These are phyloP conservation scores for Juglanconis sp. DNA, from an alignment of 2,329 filamentous ascomycete genomes.

Conservation along the genomic window DNA sequence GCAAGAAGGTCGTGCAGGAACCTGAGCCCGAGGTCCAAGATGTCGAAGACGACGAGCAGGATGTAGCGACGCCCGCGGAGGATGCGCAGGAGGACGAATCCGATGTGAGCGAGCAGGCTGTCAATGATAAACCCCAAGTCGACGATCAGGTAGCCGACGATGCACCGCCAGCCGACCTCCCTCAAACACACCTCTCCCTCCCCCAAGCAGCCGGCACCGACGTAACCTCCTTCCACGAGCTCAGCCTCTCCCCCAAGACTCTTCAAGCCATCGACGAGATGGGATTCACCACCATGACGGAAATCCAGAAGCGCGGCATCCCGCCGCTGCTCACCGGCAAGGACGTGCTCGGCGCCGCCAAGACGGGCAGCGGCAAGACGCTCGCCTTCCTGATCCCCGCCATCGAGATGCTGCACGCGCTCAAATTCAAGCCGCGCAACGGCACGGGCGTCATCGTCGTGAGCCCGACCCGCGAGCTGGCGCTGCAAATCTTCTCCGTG, in stretches of 20 bases:
- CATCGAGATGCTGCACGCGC: slow-evolving; percentile 83
- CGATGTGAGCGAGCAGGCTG: slow-evolving; percentile 13
- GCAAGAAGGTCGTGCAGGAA: slow-evolving; percentile 13
- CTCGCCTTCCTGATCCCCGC: slow-evolving; percentile 91
- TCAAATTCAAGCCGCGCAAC: slow-evolving; percentile 93
- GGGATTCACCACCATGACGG: slow-evolving; percentile 93
- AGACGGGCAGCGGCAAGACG: slow-evolving; percentile 95
- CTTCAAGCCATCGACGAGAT: slow-evolving; percentile 85
- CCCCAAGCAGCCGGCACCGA: slow-evolving; percentile 56
- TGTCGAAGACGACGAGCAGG: slow-evolving; percentile 15
- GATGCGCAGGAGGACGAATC: slow-evolving; percentile 20
- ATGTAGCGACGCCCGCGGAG: slow-evolving; percentile 19
- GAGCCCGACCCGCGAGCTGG: slow-evolving; percentile 88
- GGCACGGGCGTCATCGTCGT: slow-evolving; percentile 90
- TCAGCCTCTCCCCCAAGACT: slow-evolving; percentile 84
- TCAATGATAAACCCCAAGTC: slow-evolving; percentile 19
- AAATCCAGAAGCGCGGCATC: slow-evolving; percentile 85
- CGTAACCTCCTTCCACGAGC: slow-evolving; percentile 71
- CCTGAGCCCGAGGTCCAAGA: slow-evolving; percentile 15
- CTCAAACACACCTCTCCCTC: slow-evolving; percentile 45
- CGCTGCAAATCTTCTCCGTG: slow-evolving; percentile 93
- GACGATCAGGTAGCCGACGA: slow-evolving; percentile 27
- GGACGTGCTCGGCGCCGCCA: slow-evolving; percentile 91
- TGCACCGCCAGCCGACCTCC: slow-evolving; percentile 30
- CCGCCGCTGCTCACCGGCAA: slow-evolving; percentile 84